These are phyloP conservation scores for Colletotrichum sojae DNA, from an alignment of 2,329 filamentous ascomycete genomes.

Conservation along the genomic window DNA sequence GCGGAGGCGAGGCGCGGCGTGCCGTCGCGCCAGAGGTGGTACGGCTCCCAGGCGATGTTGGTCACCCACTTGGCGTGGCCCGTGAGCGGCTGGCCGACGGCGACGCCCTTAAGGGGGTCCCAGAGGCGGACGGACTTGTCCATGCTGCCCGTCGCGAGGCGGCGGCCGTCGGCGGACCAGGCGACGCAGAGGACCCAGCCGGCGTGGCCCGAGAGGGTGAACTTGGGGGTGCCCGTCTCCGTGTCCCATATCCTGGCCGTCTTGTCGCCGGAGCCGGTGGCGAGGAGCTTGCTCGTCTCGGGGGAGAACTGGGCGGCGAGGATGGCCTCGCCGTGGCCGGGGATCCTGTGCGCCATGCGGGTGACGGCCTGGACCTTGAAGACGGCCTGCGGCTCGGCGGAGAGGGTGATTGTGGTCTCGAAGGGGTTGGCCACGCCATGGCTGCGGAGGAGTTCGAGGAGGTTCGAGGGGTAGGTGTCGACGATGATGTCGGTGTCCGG, in stretches of 20 bases:
- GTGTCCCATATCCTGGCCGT: constrained; percentile 96
- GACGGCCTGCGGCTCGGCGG: constrained; percentile 86
- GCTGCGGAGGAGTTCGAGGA: constrained; percentile 66
- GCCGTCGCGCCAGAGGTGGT: constrained; percentile 83
- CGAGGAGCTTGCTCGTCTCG: constrained; percentile 80
- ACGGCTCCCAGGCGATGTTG: constrained; percentile 88
- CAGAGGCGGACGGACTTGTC: constrained; percentile 93
- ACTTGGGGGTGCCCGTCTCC: constrained; percentile 89
- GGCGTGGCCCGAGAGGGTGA: constrained; percentile 88
- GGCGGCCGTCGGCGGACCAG: constrained; percentile 86
- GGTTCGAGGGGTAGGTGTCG: constrained; percentile 69
- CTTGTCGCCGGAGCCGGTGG: constrained; percentile 91
- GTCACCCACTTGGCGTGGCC: constrained; percentile 94
- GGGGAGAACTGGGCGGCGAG: constrained; percentile 90
- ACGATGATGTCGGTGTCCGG: constrained; percentile 67
- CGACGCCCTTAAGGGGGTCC: constrained; percentile 86
- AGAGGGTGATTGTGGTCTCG: constrained; percentile 68
- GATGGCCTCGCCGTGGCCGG: constrained; percentile 93
- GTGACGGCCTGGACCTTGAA: constrained; percentile 95
- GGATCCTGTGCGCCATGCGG: constrained; percentile 88
- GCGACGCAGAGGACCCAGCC: constrained; percentile 91
- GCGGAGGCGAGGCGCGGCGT: constrained; percentile 86
- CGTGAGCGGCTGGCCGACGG: constrained; percentile 78
- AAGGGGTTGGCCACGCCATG: constrained; percentile 72
- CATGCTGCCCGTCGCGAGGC: constrained; percentile 91